A percentile compares a stretch with the other conserved stretches of the same genome.
Evolutionary conservation across 2,329 filamentous ascomycete genomes (phyloP).

Genomic region (Alternaria sp.): DNA sequence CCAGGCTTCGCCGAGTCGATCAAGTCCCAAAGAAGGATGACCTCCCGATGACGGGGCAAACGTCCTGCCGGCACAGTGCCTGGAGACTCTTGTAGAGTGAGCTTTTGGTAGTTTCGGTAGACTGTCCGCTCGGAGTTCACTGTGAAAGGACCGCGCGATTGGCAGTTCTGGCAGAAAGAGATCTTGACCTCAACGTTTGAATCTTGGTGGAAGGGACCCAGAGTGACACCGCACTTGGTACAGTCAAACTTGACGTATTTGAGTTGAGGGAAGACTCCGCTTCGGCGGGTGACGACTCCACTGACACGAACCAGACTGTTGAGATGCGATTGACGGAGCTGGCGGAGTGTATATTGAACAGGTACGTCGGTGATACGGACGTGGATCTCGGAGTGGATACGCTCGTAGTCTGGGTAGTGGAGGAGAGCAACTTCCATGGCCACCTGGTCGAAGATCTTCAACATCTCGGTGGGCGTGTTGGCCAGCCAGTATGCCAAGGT

Average conservation of each 20-base stretch:
- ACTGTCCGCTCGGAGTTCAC: constrained; percentile 97
- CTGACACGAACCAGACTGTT: constrained; percentile 95
- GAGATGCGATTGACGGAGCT: constrained; percentile 91
- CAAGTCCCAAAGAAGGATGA: constrained; percentile 94
- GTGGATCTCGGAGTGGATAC: constrained; percentile 96
- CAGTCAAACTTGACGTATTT: constrained; percentile 99
- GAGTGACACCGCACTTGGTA: constrained; percentile 85
- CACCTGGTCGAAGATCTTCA: constrained; percentile 95
- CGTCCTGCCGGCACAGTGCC: constrained; percentile 96
- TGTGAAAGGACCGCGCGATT: constrained; percentile 92
- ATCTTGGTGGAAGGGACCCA: constrained; percentile 97
- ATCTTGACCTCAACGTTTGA: constrained; percentile 96
- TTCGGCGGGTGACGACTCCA: constrained; percentile 92
- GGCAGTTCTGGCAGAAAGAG: constrained; percentile 94
- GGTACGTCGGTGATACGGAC: constrained; percentile 95
- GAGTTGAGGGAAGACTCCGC: constrained; percentile 94
- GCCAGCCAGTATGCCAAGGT: constrained; percentile 95
- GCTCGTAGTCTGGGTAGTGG: constrained; percentile 96
- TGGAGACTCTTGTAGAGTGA: constrained; percentile 95
- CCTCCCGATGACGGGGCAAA: constrained; percentile 89
- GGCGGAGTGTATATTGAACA: constrained; percentile 91
- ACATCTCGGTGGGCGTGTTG: constrained; percentile 92
- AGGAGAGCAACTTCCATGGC: constrained; percentile 95
- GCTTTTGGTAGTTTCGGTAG: constrained; percentile 97
- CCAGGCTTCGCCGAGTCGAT: constrained; percentile 97